A percentile compares a stretch with the other conserved stretches of the same genome.
Evolutionary conservation across 1,284 basidiomycete species (phyloP).

Genomic region (Austroboletus niveus): DNA sequence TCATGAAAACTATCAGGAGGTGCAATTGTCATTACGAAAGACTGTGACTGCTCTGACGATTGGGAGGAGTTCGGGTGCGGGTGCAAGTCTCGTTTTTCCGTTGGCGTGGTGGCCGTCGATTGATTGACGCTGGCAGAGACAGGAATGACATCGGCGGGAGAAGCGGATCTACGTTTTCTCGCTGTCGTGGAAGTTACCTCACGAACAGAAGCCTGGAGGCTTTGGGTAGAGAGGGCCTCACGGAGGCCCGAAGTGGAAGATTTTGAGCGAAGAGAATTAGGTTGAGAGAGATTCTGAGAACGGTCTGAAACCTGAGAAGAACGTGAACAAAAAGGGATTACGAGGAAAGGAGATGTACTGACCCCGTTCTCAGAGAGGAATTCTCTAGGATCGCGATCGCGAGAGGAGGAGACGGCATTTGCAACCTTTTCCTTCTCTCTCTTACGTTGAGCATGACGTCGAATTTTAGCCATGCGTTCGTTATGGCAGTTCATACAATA

Average conservation of each 20-base stretch:
- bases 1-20: conserved; percentile 28
- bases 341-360: conserved; percentile 14
- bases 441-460: conserved; percentile 84
- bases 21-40: conserved; percentile 43
- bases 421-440: conserved; percentile 47
- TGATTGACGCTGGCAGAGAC: neutral
- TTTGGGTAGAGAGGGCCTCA: conserved; percentile 28
- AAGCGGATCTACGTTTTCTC: conserved; percentile 13
- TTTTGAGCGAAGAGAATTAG: conserved; percentile 23
- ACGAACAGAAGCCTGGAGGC: conserved; percentile 12
- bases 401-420: conserved; percentile 41
- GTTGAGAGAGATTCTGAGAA: conserved; percentile 3
- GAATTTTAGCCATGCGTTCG: conserved; percentile 89
- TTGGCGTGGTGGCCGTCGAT: conserved; percentile 13
- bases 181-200: conserved; percentile 4
- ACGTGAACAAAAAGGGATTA: neutral
- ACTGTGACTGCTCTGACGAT: conserved; percentile 25
- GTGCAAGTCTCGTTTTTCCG: conserved; percentile 4
- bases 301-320: conserved; percentile 11
- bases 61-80: conserved; percentile 5
- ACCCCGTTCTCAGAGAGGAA: conserved; percentile 42
- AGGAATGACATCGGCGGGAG: conserved; percentile 10
- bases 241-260: conserved; percentile 21
- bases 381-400: conserved; percentile 42
- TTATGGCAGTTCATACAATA: conserved; percentile 99